phyloP scores from a whole-genome alignment of 2,329 filamentous ascomycete species.

The Myriosclerotinia scirpicola region DNA sequence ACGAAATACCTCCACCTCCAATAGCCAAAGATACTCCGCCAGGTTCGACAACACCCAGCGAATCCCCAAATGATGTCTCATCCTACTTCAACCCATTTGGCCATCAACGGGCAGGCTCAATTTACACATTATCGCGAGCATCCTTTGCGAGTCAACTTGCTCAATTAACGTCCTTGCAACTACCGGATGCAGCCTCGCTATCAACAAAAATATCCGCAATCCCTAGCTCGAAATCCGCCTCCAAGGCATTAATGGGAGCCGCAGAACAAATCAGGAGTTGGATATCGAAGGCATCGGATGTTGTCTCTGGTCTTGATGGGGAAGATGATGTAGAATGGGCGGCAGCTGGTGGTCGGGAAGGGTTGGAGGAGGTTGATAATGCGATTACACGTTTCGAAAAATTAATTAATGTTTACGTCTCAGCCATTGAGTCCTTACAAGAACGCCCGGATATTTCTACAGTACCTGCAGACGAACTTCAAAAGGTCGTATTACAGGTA shows the following conservation, averaged over 20 bases:
- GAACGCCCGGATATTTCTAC: conserved; percentile 70
- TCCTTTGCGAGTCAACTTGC: conserved; percentile 93
- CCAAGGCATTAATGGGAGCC: conserved; percentile 78
- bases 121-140: conserved; percentile 88
- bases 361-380: conserved; percentile 68
- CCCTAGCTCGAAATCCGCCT: conserved; percentile 78
- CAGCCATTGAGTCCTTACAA: conserved; percentile 91
- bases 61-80: conserved; percentile 36
- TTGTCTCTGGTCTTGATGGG: conserved; percentile 83
- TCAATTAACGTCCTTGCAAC: conserved; percentile 84
- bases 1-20: conserved; percentile 43
- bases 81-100: conserved; percentile 66
- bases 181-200: conserved; percentile 82
- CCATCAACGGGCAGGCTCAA: conserved; percentile 73
- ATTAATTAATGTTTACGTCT: conserved; percentile 87
- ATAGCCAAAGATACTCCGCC: conserved; percentile 54
- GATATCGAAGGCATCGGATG: conserved; percentile 89
- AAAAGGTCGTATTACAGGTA: conserved; percentile 80
- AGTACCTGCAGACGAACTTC: conserved; percentile 70
- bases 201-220: conserved; percentile 83
- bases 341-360: conserved; percentile 79
- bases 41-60: conserved; percentile 42
- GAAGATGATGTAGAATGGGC: conserved; percentile 99
- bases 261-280: conserved; percentile 91
- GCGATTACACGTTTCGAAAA: conserved; percentile 83